Evolutionary conservation across 352 stramenopile species (phyloP), one percentile per base, ranked within the genome.

Genomic region (Globisporangium yorkense): DNA sequence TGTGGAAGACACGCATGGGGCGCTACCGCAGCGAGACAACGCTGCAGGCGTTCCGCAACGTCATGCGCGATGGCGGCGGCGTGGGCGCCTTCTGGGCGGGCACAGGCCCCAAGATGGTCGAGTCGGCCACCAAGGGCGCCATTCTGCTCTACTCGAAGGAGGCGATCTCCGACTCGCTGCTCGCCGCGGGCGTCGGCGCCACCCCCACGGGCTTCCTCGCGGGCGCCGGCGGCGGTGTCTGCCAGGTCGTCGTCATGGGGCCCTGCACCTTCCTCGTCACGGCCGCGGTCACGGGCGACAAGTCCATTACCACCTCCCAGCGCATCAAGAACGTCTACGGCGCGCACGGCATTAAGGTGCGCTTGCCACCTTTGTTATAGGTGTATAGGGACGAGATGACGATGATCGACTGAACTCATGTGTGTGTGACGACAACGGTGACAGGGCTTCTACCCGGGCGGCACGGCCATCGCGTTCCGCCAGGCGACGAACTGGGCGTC

Each of bases 1-100:
- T 97, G 43, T 97, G 88, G 88, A 97, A 97, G 70, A 97, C 88
- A 56, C 87, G 88, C 70, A 97, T 97, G 88, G 88, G 88, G 15
- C 83, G 87, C 51, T 97, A 89, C 73, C 82, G 88, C 59, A 69
- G 65, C 33, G 84, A 96, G 68, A 80, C 68, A 44, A 97, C 88
- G 39, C 16, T 77, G 35, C 71, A 95, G 66, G 81, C 88, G 47
- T 96, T 97, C 66, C 65, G 72, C 57, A 96, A 95, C 61, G 87
- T 97, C 35, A 94, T 95, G 80, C 80, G 77, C 48, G 75, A 94
- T 37, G 87, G 87, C 56, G 80, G 80, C 59, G 88, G 88, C 50
- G 68, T 92, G 18, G 65, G 65, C 31, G 87, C 87, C 29, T 96
- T 97, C 64, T 97, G 88, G 88, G 83, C 82, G 2, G 88, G 88